phyloP scores from a whole-genome alignment of 192 early-diverging fungal species.

The Coemansia furcata region DNA sequence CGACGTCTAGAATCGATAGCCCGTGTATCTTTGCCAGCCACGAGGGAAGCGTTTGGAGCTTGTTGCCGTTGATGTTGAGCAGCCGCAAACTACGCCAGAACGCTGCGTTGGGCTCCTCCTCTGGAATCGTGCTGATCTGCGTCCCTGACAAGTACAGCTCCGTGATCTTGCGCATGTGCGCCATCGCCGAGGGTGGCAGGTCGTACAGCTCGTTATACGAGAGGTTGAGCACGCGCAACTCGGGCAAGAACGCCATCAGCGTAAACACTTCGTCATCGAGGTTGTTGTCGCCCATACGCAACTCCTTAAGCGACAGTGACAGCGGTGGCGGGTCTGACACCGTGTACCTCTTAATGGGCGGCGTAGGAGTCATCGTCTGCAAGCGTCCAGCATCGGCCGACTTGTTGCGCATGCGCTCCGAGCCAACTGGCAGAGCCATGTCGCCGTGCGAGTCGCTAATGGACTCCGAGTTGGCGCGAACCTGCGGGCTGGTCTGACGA shows the following conservation, averaged over 20 bases:
- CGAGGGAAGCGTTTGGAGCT: slow-evolving; percentile 83
- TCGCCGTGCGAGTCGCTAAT: slow-evolving; percentile 7
- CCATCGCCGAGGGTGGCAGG: slow-evolving; percentile 72
- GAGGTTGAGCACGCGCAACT: slow-evolving; percentile 76
- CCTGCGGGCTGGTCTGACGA: slow-evolving; percentile 38
- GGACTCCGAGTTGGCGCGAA: slow-evolving; percentile 32
- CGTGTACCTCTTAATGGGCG: slow-evolving; percentile 42
- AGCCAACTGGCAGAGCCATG: background rate
- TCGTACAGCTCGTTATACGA: slow-evolving; percentile 80
- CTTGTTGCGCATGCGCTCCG: slow-evolving; percentile 34
- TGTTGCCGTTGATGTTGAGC: slow-evolving; percentile 89
- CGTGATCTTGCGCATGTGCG: slow-evolving; percentile 63
- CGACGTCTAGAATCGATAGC: slow-evolving; percentile 78
- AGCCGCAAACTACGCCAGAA: slow-evolving; percentile 64
- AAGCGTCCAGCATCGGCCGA: slow-evolving; percentile 42
- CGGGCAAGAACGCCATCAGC: slow-evolving; percentile 68
- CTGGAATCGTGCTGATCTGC: slow-evolving; percentile 77
- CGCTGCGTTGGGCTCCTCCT: slow-evolving; percentile 73
- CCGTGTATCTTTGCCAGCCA: slow-evolving; percentile 86
- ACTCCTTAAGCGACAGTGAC: slow-evolving; percentile 56
- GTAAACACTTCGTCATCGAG: slow-evolving; percentile 79
- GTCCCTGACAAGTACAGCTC: slow-evolving; percentile 86
- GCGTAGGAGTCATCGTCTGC: slow-evolving; percentile 14
- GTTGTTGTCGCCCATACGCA: slow-evolving; percentile 81
- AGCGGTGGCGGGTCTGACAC: slow-evolving; percentile 57